Evolutionary conservation across 2,329 filamentous ascomycete genomes (phyloP).

Genomic region (Exophiala alcalophila): DNA sequence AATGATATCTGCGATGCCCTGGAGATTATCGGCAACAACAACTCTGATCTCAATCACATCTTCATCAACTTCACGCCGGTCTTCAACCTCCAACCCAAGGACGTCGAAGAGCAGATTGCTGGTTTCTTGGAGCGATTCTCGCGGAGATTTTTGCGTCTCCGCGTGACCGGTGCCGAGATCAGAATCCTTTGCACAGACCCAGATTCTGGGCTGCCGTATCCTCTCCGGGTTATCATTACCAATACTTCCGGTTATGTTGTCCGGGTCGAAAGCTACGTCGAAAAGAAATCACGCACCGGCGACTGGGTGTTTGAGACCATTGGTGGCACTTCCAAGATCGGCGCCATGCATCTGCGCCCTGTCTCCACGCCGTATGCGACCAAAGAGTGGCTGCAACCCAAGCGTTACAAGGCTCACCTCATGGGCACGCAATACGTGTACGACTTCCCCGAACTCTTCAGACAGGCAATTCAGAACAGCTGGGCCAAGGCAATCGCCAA

Average conservation of each 20-base stretch:
- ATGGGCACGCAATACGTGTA: constrained; percentile 99
- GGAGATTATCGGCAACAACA: constrained; percentile 98
- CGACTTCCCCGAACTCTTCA: constrained; percentile 98
- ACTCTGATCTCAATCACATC: constrained; percentile 98
- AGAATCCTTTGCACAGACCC: constrained; percentile 97
- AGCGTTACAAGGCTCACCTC: constrained; percentile 97
- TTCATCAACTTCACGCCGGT: constrained; percentile 99
- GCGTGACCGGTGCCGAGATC: constrained; percentile 95
- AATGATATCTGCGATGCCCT: constrained; percentile 96
- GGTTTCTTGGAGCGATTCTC: constrained; percentile 97
- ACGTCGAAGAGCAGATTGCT: constrained; percentile 88
- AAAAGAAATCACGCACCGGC: constrained; percentile 96
- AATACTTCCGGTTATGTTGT: constrained; percentile 99
- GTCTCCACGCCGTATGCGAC: constrained; percentile 92
- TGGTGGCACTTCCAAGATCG: constrained; percentile 90
- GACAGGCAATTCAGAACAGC: constrained; percentile 93
- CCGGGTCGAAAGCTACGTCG: constrained; percentile 94
- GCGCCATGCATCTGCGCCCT: constrained; percentile 87
- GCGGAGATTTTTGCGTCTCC: constrained; percentile 89
- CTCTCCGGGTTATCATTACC: constrained; percentile 91
- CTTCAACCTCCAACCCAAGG: constrained; percentile 83
- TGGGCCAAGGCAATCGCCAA: constrained; percentile 76
- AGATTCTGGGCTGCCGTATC: constrained; percentile 76
- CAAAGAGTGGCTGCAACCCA: constrained; percentile 97
- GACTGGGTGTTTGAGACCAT: constrained; percentile 99